Percentiles rank a stretch among this genome's conserved stretches.
These are phyloP conservation scores for Phyllosticta citrichinensis DNA, from an alignment of 2,329 filamentous ascomycete genomes.

Conservation along the genomic window DNA sequence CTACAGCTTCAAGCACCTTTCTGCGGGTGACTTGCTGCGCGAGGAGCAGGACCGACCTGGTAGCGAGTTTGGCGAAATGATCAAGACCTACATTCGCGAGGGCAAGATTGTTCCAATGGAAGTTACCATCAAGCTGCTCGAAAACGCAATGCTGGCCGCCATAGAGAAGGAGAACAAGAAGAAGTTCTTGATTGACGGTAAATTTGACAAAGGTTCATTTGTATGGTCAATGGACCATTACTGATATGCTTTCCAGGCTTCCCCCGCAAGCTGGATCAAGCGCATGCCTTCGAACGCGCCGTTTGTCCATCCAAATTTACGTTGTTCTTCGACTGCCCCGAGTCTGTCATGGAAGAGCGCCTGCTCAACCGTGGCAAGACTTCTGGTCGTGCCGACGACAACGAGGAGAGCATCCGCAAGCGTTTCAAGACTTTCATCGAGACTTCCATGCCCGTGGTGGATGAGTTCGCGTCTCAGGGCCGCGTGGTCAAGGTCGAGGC, in stretches of 20 bases:
- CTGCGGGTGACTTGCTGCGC: slow-evolving; percentile 83
- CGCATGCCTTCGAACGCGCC: slow-evolving; percentile 79
- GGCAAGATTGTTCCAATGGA: slow-evolving; percentile 98
- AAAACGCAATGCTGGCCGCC: slow-evolving; percentile 77
- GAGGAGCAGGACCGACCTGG: slow-evolving; percentile 84
- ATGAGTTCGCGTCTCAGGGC: slow-evolving; percentile 66
- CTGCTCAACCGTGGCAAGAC: slow-evolving; percentile 87
- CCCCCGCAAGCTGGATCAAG: slow-evolving; percentile 95
- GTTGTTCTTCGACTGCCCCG: slow-evolving; percentile 89
- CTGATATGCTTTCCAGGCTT: slow-evolving; percentile 48
- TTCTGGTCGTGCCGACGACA: slow-evolving; percentile 83
- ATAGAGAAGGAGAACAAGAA: slow-evolving; percentile 50
- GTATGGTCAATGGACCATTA: neutral
- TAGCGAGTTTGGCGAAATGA: slow-evolving; percentile 83
- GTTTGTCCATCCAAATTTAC: slow-evolving; percentile 79
- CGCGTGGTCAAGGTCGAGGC: slow-evolving; percentile 75
- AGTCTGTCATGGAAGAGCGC: slow-evolving; percentile 75
- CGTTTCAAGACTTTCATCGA: slow-evolving; percentile 89
- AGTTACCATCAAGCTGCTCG: slow-evolving; percentile 84
- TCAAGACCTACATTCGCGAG: slow-evolving; percentile 86
- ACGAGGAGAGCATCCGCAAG: slow-evolving; percentile 92
- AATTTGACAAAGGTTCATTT: neutral
- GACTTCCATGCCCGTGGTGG: slow-evolving; percentile 94
- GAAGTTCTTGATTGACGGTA: slow-evolving; percentile 63
- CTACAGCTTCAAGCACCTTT: slow-evolving; percentile 88